Base-by-base conservation (phyloP, 208 protist species). In the Crithidia mellificae region DNA sequence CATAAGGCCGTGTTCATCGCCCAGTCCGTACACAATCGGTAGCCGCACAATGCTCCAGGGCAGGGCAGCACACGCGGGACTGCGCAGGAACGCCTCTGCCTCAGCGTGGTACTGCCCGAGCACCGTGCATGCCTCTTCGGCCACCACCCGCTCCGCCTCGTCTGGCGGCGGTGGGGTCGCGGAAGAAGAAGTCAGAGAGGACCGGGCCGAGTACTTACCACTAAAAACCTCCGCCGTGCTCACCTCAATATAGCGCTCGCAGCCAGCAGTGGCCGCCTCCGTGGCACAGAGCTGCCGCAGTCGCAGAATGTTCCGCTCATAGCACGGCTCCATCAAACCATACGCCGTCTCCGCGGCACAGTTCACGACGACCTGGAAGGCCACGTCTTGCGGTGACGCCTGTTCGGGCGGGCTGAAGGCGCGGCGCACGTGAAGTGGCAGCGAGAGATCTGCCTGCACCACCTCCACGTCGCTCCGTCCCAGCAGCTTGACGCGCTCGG, bases 161-260 rank as follows among this genome's bases (percentile, higher is more conserved):
- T 32, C 49, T 1, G 55, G 56, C 44, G 47, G n/a, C 51, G 44
- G 41, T 94, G 95, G 46, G 81, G 54, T 3, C 15, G 27, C 29
- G 15, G 50, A 51, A 5, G 22, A 44, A 32, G 53, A 24, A 6
- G 34, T 44, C 8, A 29, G 38, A 12, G 27, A 56, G 59, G n/a
- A 65, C 78, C 34, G 34, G 7, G 12, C 69, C 55, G 14, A 88
- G 83, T 46, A 20, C 30, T 30, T 29, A 3, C 59, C 44, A 32
- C 59, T 66, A 62, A 98, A 98, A 2, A 98, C 82, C 71, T 96
- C 88, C 27, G 92, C 88, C n/a, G 92, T 96, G 24, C 85, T 94
- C 14, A 98, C 71, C 53, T 98, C 83, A 32, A 98, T 71, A 69
- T 94, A 98, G 30, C 76, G 69, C 29, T 89, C 72, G 46, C 87